Base-by-base conservation (phyloP, 192 early-diverging fungal genomes). In the Entrophospora sp. region DNA sequence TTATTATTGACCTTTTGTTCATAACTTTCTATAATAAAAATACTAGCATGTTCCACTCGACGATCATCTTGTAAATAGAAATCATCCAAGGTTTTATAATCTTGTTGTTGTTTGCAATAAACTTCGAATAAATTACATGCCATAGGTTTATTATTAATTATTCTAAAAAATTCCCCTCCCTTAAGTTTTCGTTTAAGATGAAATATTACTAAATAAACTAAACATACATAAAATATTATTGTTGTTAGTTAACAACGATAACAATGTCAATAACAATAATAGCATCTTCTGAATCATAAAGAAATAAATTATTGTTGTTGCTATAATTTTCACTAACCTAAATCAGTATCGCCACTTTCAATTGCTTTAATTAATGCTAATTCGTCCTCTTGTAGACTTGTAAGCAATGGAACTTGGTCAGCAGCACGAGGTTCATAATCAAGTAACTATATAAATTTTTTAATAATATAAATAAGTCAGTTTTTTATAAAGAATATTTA, bases 1-100 rank as follows among this genome's bases (percentile, higher is more conserved):
- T n/a, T n/a, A n/a, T n/a, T n/a, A n/a, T n/a, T n/a, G n/a, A 78
- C 71, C 56, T 68, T 69, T 43, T 71, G 49, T 38, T 76, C 64
- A 67, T 76, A 84, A 28, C 80, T 83, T 70, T 86, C 79, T 38
- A 77, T 51, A 20, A 82, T 44, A 8, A 70, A 68, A 16, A 84
- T 51, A 48, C 79, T 84, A 44, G 92, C 83, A 64, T 77, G 77
- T 46, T 93, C 75, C 18, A 85, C 73, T 40, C 75, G 60, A 53
- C 89, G 79, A 79, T 99, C 97, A 68, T 96, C 92, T 71, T 98
- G 94, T 67, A 91, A 98, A 75, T 98, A 99, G 67, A 95, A 99
- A 69, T 97, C 89, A 45, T 87, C 85, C 44, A 99, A 80, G 0
- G 96, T 70, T 14, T 89, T 83, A 24, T 79, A 71, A 38, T 89